Conservation (phyloP, 2,329 filamentous ascomycete genomes). For the Epicoccum sorghinum region DNA sequence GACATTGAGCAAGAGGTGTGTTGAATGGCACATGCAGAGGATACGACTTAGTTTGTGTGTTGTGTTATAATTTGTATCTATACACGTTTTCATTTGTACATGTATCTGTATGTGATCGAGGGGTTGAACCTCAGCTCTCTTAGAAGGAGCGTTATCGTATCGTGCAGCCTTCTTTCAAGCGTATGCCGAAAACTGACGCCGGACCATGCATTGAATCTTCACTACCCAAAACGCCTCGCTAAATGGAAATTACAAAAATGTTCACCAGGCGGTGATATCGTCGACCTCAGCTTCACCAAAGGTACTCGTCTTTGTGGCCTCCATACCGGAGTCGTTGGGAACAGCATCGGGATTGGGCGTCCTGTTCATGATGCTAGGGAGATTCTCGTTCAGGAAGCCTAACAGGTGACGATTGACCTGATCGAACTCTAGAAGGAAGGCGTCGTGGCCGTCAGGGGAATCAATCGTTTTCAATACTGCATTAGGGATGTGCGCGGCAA, state of each 20-base stretch:
- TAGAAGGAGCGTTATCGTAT: conserved; percentile 25
- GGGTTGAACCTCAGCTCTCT: conserved; percentile 45
- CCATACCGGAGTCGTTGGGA: conserved; percentile 52
- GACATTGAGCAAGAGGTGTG: too few species aligned
- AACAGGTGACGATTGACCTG: conserved; percentile 91
- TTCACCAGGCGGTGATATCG: conserved; percentile 91
- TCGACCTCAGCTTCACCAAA: conserved; percentile 96
- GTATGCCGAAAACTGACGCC: conserved; percentile 45
- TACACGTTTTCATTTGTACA: too few species aligned
- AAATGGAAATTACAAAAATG: conserved; percentile 12
- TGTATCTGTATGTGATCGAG: conserved; percentile 22
- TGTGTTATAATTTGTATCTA: too few species aligned
- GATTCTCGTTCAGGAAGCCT: conserved; percentile 77
- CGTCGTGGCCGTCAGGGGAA: conserved; percentile 93
- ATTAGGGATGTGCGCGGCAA: conserved; percentile 80
- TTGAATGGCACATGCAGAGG: too few species aligned
- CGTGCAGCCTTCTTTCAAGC: conserved; percentile 46
- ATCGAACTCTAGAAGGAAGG: conserved; percentile 94
- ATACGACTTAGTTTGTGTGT: too few species aligned
- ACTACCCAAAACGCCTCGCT: conserved; percentile 34
- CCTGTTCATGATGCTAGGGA: conserved; percentile 85
- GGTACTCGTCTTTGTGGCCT: conserved; percentile 82
- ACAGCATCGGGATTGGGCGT: conserved; percentile 50
- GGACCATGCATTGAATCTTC: conserved; percentile 19
- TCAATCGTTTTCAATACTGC: conserved; percentile 85